Percentiles rank a stretch among this genome's conserved stretches.
phyloP scores from a whole-genome alignment of 2,329 filamentous ascomycete species.

The Hypoxylon sp. region DNA sequence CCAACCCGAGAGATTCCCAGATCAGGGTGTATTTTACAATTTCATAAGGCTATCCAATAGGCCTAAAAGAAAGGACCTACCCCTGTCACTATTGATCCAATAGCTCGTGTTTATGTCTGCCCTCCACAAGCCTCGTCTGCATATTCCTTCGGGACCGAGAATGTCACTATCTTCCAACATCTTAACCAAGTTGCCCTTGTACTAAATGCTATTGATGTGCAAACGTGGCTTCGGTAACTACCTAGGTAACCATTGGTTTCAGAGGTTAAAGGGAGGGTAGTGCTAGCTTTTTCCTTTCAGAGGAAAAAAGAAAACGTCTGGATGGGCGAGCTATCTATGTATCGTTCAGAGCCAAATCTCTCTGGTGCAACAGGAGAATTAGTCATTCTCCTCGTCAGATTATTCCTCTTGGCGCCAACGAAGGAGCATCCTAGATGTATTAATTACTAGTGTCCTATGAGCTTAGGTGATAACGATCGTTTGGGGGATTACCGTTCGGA shows the following conservation, averaged over 20 bases:
- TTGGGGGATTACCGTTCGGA: constrained; percentile 40
- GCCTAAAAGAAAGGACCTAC: not conserved
- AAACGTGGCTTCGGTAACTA: constrained; percentile 7
- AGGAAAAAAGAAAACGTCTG: not conserved
- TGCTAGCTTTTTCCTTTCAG: constrained; percentile 1
- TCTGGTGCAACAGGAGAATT: constrained; percentile 19
- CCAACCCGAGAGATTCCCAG: constrained; percentile 18
- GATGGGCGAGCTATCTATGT: not conserved
- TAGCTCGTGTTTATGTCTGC: constrained; percentile 19
- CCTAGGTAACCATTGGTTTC: not conserved
- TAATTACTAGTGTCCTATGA: constrained; percentile 4
- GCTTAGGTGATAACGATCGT: constrained; percentile 1
- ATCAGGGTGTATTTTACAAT: constrained; percentile 15
- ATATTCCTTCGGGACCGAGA: constrained; percentile 39
- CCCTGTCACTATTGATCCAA: constrained; percentile 31
- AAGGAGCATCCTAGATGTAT: constrained; percentile 5
- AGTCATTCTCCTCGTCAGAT: constrained; percentile 22
- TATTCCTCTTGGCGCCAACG: constrained; percentile 29
- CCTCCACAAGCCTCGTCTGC: constrained; percentile 28
- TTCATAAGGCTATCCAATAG: constrained; percentile 42
- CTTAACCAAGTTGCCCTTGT: constrained; percentile 1
- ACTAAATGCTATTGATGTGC: not conserved
- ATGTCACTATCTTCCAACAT: constrained; percentile 1
- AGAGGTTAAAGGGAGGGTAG: not conserved
- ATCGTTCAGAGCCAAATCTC: not conserved